These are phyloP conservation scores for Rubus parviflorus DNA, from an alignment of 306 rosid genomes.

Conservation along the genomic window DNA sequence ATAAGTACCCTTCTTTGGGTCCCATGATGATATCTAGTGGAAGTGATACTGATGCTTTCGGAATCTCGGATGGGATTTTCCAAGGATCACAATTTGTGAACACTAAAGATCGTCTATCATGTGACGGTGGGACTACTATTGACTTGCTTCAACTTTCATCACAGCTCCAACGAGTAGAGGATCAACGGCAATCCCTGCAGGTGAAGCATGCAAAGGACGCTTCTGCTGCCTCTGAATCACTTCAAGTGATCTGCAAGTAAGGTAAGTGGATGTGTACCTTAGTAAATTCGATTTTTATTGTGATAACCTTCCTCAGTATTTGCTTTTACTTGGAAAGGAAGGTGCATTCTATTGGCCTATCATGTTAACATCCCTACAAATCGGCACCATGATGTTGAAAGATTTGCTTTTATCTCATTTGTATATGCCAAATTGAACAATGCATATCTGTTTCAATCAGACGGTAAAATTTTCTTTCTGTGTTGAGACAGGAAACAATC, in stretches of 20 bases:
- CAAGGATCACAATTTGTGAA: slow-evolving; percentile 49
- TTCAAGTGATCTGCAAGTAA: slow-evolving; percentile 31
- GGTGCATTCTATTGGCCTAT: background rate
- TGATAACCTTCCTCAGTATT: background rate
- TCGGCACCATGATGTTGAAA: background rate
- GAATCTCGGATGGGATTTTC: slow-evolving; percentile 52
- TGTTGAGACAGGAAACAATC: background rate
- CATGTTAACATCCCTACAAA: background rate
- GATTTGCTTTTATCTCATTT: background rate
- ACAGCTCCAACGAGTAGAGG: slow-evolving; percentile 83
- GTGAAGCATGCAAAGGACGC: slow-evolving; percentile 58
- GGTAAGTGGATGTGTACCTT: slow-evolving; percentile 27
- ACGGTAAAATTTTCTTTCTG: background rate
- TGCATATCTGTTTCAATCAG: background rate
- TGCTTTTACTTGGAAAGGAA: background rate
- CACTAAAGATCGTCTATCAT: slow-evolving; percentile 42
- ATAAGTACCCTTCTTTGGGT: slow-evolving; percentile 43
- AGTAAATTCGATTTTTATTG: background rate
- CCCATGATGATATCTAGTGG: slow-evolving; percentile 49
- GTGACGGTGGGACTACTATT: slow-evolving; percentile 60
- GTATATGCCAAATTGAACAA: background rate
- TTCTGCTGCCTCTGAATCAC: slow-evolving; percentile 57
- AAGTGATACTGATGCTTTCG: slow-evolving; percentile 50
- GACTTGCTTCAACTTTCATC: slow-evolving; percentile 82
- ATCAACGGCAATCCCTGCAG: slow-evolving; percentile 62